Evolutionary conservation across 2,329 filamentous ascomycete genomes (phyloP), one percentile per base, ranked within the genome.

Genomic region (Penicillium sp.): DNA sequence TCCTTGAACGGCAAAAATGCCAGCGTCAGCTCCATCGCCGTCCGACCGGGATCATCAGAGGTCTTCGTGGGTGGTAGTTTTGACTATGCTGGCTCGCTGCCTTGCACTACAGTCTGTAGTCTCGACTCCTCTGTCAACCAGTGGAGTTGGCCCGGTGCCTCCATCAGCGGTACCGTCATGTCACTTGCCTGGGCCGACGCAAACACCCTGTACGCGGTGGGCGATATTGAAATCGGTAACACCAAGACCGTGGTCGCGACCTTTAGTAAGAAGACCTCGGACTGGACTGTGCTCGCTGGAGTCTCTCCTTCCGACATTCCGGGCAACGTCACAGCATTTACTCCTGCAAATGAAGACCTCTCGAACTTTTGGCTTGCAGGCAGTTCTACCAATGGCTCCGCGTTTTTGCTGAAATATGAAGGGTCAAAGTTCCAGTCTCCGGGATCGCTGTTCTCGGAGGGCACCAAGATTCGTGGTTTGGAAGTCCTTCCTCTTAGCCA

Each of bases 11-110:
- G 91, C 11, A 73, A 76, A 5, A 79, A 83, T 52, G 82, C 83
- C 26, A 80, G 82, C 3, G 90, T 97, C 37, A 85, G 88, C 49
- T 76, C 86, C 27, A 89, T 98, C 57, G 79, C 82, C 9, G 76
- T 84, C 7, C 85, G 84, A 47, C 86, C 88, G 0, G 79, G 79
- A 46, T 83, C 82, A 13, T 76, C 78, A 1, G 82, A 93, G 43
- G 76, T 98, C 9, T 98, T 86, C 62, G 86, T 98, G 29, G 91
- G 86, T 34, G 93, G 93, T 29, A 82, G 80, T 8, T 98, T 97
- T 63, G 75, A 81, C n/a, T 81, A 80, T 29, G 93, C 90, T 13
- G 93, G 93, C 27, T 84, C 85, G 4, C 78, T 97, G 28, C 83
- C 81, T 37, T 98, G 93, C 65, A 83, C 85, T 3, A 84, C 82